Conservation (phyloP, 352 stramenopile genomes). For the Phytophthora fragariaefolia region DNA sequence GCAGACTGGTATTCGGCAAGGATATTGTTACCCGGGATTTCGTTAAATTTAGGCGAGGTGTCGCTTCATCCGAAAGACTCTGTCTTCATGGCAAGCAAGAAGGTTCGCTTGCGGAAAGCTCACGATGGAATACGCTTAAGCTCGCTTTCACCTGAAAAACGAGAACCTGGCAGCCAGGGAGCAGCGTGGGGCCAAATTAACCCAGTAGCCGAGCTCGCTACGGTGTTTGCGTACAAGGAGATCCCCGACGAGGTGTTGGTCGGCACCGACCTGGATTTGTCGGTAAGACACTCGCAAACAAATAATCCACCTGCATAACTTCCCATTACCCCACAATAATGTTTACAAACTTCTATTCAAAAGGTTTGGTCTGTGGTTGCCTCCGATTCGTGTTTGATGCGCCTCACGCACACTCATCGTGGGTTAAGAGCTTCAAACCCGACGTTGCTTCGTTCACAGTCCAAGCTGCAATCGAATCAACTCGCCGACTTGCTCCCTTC, state of each 20-base stretch:
- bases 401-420: constrained; percentile 27
- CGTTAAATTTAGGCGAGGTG: constrained; percentile 1
- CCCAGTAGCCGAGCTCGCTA: constrained; percentile 47
- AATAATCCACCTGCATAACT: not conserved
- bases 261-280: constrained; percentile 68
- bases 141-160: constrained; percentile 29
- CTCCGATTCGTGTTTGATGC: constrained; percentile 60
- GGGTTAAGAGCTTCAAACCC: constrained; percentile 9
- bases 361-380: constrained; percentile 76
- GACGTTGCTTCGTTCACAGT: not conserved
- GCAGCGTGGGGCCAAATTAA: constrained; percentile 14
- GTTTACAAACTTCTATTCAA: not conserved
- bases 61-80: not conserved
- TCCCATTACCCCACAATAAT: not conserved
- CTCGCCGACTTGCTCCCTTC: constrained; percentile 42
- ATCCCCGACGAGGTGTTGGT: constrained; percentile 70
- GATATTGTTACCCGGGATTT: not conserved
- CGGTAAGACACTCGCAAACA: constrained; percentile 30
- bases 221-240: constrained; percentile 60
- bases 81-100: constrained; percentile 44
- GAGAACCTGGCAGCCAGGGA: not conserved
- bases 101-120: constrained; percentile 40
- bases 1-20: constrained; percentile 6
- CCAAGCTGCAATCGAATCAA: constrained; percentile 45
- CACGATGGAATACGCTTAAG: constrained; percentile 60